Conservation (phyloP, 495 filamentous ascomycete genomes). For the Cryomyces minteri region DNA sequence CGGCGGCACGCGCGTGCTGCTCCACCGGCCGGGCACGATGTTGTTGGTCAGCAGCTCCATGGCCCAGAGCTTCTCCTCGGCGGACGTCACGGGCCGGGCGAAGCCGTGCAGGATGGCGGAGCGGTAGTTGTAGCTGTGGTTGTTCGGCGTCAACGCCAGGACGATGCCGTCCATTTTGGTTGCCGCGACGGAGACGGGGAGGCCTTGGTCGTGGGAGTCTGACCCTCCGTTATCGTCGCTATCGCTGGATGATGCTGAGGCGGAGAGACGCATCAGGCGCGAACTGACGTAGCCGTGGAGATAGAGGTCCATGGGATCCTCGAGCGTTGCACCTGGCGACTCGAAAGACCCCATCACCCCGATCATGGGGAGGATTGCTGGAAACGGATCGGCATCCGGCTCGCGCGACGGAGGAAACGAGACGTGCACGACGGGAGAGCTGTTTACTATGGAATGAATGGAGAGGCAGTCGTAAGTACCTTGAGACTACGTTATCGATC, state of each 20-base stretch:
- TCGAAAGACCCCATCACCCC: constrained; percentile 55
- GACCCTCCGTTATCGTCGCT: neutral
- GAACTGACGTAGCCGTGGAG: constrained; percentile 77
- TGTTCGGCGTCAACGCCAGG: constrained; percentile 57
- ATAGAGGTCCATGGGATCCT: constrained; percentile 56
- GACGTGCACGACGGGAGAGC: constrained; percentile 59
- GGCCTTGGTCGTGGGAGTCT: constrained; percentile 21
- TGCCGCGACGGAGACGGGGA: constrained; percentile 46
- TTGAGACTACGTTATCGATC: too few species aligned
- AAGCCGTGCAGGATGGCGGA: constrained; percentile 64
- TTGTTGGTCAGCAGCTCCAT: constrained; percentile 68
- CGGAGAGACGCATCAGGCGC: constrained; percentile 51
- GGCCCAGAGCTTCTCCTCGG: constrained; percentile 62
- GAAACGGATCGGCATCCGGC: constrained; percentile 43
- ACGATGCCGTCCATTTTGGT: constrained; percentile 60
- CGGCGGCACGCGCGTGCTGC: constrained; percentile 50
- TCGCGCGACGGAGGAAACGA: constrained; percentile 51
- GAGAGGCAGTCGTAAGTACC: constrained; percentile 56
- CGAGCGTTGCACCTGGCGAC: neutral
- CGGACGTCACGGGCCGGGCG: constrained; percentile 45
- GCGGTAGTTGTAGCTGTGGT: constrained; percentile 80
- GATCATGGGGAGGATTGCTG: constrained; percentile 72
- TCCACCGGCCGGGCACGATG: constrained; percentile 51
- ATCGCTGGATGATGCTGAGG: constrained; percentile 7
- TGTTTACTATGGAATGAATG: constrained; percentile 70